phyloP scores from a whole-genome alignment of 495 filamentous ascomycete genomes.

The Penicillium cosmopolitanum region DNA sequence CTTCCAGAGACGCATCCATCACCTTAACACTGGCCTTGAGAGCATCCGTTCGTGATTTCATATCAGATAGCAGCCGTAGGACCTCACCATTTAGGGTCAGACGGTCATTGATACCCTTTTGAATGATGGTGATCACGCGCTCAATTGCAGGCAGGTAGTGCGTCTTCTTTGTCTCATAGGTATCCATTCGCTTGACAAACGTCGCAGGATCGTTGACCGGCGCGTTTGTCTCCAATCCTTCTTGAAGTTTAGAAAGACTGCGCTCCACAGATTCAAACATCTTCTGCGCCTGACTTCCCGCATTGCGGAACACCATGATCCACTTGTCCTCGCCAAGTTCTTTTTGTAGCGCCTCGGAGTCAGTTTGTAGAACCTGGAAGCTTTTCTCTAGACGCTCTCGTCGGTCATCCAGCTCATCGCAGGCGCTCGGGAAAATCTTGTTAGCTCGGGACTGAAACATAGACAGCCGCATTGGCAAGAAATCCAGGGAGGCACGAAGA shows the following conservation, averaged over 20 bases:
- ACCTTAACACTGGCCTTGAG: conserved; percentile 75
- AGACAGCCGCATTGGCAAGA: conserved; percentile 92
- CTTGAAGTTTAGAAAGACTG: conserved; percentile 78
- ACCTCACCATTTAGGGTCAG: conserved; percentile 96
- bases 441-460: conserved; percentile 80
- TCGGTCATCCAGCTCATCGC: conserved; percentile 80
- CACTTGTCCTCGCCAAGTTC: conserved; percentile 94
- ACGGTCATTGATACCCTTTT: conserved; percentile 87
- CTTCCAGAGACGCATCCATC: conserved; percentile 73
- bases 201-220: conserved; percentile 68
- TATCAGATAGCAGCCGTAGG: conserved; percentile 77
- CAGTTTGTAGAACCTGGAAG: conserved; percentile 81
- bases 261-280: conserved; percentile 92
- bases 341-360: conserved; percentile 82
- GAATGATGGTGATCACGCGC: conserved; percentile 85
- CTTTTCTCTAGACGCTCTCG: conserved; percentile 70
- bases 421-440: conserved; percentile 80
- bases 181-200: conserved; percentile 82
- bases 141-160: conserved; percentile 97
- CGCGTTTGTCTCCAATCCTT: conserved; percentile 73
- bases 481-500: conserved; percentile 88
- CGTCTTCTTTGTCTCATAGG: conserved; percentile 90
- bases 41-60: conserved; percentile 75
- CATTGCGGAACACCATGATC: conserved; percentile 92
- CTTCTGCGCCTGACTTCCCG: conserved; percentile 88